phyloP scores from a whole-genome alignment of 2,329 filamentous ascomycete genomes.

The Biscogniauxia mediterranea region DNA sequence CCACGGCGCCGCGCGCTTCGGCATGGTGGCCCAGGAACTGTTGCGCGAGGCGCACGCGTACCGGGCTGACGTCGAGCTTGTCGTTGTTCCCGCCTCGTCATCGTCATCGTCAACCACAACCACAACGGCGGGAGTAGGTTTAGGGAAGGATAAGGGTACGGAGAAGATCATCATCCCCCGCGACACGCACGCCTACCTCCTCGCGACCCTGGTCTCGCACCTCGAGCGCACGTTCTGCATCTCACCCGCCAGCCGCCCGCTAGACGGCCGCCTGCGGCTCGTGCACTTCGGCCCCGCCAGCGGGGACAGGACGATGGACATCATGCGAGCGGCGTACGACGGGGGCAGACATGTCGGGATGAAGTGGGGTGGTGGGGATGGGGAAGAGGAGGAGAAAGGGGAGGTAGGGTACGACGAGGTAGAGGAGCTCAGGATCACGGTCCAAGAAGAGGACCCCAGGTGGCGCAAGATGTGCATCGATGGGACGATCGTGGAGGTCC shows the following conservation, averaged over 20 bases:
- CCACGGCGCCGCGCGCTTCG: constrained; percentile 75
- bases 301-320: constrained; percentile 67
- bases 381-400: constrained; percentile 14
- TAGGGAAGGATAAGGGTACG: constrained; percentile 17
- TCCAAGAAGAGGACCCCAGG: constrained; percentile 63
- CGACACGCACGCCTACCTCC: constrained; percentile 68
- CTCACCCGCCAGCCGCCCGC: constrained; percentile 66
- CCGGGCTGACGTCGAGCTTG: constrained; percentile 40
- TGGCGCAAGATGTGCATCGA: constrained; percentile 93
- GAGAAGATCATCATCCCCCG: constrained; percentile 33
- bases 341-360: constrained; percentile 55
- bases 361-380: constrained; percentile 37
- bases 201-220: constrained; percentile 74
- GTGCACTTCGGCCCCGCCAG: constrained; percentile 71
- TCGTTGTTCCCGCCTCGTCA: neutral
- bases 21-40: constrained; percentile 77
- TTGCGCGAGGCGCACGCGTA: constrained; percentile 57
- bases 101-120: neutral
- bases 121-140: no score
- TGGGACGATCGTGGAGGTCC: constrained; percentile 78
- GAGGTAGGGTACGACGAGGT: constrained; percentile 70
- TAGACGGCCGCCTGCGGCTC: constrained; percentile 69
- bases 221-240: constrained; percentile 81
- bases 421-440: constrained; percentile 63
- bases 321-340: constrained; percentile 68